Conservation (phyloP, 371 early-diverging fungal species). For the Syncephalastrum contaminatum region DNA sequence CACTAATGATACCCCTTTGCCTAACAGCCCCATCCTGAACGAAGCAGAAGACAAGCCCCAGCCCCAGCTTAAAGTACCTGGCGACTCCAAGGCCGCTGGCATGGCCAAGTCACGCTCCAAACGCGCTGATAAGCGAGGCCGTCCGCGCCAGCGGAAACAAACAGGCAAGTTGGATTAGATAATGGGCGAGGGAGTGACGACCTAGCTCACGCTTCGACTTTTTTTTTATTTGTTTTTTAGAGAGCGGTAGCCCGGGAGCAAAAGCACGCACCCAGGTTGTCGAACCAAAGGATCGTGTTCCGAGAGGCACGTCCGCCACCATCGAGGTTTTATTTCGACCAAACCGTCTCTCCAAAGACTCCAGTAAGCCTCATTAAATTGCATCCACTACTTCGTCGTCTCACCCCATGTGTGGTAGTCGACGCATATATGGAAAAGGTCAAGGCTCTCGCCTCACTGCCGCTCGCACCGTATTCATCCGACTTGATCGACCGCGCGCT, state of each 20-base stretch:
- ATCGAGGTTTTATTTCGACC: conserved; percentile 42
- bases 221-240: not conserved
- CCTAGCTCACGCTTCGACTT: not conserved
- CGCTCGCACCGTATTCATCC: conserved; percentile 43
- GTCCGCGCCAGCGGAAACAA: conserved; percentile 1
- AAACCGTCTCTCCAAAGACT: conserved; percentile 29
- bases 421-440: conserved; percentile 49
- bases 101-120: conserved; percentile 4
- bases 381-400: not conserved
- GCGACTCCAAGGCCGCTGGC: too few relatives aligned
- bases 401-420: conserved; percentile 25
- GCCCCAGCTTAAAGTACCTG: too few relatives aligned
- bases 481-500: conserved; percentile 69
- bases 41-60: too few relatives aligned
- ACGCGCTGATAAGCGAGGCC: conserved; percentile 3
- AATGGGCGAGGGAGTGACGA: too few relatives aligned
- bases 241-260: conserved; percentile 1
- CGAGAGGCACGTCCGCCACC: conserved; percentile 53
- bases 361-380: conserved; percentile 21
- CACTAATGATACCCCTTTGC: too few relatives aligned
- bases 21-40: too few relatives aligned
- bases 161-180: conserved; percentile 11
- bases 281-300: conserved; percentile 4
- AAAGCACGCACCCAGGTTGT: conserved; percentile 1
- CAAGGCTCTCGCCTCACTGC: conserved; percentile 32